A percentile compares a stretch with the other conserved stretches of the same genome.
Conservation (phyloP, 148 eudicot genomes). For the Nepenthes gracilis region DNA sequence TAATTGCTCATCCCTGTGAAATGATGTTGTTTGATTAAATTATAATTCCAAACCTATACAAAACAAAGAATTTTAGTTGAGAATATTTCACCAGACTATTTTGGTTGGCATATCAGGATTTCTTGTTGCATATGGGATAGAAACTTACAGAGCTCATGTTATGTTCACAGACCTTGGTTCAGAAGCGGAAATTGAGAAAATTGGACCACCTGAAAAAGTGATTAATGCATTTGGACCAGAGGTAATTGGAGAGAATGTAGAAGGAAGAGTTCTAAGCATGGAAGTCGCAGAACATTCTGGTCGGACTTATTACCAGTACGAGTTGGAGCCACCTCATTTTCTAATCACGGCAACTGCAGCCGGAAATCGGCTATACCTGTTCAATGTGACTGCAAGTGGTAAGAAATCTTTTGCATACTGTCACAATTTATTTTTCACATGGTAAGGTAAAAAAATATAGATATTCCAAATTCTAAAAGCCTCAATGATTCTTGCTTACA, state of each 20-base stretch:
- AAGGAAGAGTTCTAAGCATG: slow-evolving; percentile 72
- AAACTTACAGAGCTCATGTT: background rate
- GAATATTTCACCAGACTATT: too few relatives aligned
- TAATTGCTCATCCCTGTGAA: too few relatives aligned
- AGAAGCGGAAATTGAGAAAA: slow-evolving; percentile 51
- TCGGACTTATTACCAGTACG: slow-evolving; percentile 81
- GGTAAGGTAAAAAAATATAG: background rate
- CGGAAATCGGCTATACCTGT: slow-evolving; percentile 86
- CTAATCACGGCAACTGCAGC: slow-evolving; percentile 94
- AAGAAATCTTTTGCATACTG: slow-evolving; percentile 1
- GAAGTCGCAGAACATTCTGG: slow-evolving; percentile 73
- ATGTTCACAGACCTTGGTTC: slow-evolving; percentile 52
- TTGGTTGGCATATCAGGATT: background rate
- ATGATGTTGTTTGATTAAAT: too few relatives aligned
- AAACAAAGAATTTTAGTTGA: too few relatives aligned
- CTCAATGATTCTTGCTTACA: slow-evolving; percentile 17
- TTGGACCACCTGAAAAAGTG: slow-evolving; percentile 82
- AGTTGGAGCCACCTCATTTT: slow-evolving; percentile 84
- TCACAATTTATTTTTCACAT: background rate
- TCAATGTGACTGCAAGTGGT: slow-evolving; percentile 70
- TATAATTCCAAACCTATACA: too few relatives aligned
- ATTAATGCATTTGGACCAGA: slow-evolving; percentile 95
- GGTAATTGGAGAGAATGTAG: slow-evolving; percentile 84
- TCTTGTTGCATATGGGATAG: background rate
- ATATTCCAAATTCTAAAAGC: background rate